These are phyloP conservation scores for Pholiota adiposa DNA, from an alignment of 1,284 basidiomycete species.

Conservation along the genomic window DNA sequence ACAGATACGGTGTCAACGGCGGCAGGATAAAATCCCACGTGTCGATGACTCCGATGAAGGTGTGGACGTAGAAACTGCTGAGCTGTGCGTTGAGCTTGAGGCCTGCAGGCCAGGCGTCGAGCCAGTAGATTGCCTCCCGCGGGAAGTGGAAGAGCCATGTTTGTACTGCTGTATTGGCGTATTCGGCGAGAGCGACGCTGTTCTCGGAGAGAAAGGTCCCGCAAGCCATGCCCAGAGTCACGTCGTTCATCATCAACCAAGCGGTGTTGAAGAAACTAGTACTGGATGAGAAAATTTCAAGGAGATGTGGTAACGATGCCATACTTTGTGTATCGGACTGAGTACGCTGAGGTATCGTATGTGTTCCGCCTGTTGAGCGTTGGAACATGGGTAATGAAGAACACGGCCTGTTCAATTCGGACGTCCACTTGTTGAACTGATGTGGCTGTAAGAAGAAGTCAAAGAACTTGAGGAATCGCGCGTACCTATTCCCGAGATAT, in stretches of 20 bases:
- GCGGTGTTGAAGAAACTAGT: slow-evolving; percentile 87
- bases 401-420: slow-evolving; percentile 46
- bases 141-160: slow-evolving; percentile 22
- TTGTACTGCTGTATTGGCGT: slow-evolving; percentile 33
- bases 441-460: slow-evolving; percentile 1
- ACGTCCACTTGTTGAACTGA: slow-evolving; percentile 55
- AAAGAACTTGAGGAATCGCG: not conserved
- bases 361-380: slow-evolving; percentile 36
- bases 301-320: slow-evolving; percentile 19
- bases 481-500: slow-evolving; percentile 41
- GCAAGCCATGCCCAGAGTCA: slow-evolving; percentile 79
- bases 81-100: slow-evolving; percentile 96
- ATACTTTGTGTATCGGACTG: slow-evolving; percentile 64
- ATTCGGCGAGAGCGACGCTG: slow-evolving; percentile 41
- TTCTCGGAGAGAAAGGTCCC: slow-evolving; percentile 75
- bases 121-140: slow-evolving; percentile 72
- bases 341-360: slow-evolving; percentile 38
- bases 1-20: slow-evolving; percentile 22
- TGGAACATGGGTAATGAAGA: slow-evolving; percentile 41
- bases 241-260: slow-evolving; percentile 91
- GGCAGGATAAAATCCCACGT: slow-evolving; percentile 65
- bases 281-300: slow-evolving; percentile 11
- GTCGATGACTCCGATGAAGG: slow-evolving; percentile 65
- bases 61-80: slow-evolving; percentile 79
- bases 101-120: slow-evolving; percentile 95